Evolutionary conservation across 1,284 basidiomycete species (phyloP).

Genomic region (Abortiporus biennis): DNA sequence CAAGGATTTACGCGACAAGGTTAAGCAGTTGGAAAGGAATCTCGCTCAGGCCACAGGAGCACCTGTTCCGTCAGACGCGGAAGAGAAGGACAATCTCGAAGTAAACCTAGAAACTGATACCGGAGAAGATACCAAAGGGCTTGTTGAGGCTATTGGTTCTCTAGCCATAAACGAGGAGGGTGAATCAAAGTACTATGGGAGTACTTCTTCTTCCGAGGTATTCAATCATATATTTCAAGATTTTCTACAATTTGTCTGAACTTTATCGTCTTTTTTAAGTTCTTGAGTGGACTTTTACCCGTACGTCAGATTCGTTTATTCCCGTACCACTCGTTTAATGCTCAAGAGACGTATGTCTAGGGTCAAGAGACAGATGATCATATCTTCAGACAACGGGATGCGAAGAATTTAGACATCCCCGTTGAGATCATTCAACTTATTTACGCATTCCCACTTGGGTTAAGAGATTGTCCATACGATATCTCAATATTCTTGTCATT

Average conservation of each 20-base stretch:
- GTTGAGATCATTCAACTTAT: slow-evolving; percentile 36
- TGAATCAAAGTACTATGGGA: background rate
- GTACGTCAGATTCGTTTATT: too few species aligned
- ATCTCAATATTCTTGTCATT: slow-evolving; percentile 33
- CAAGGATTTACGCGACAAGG: slow-evolving; percentile 35
- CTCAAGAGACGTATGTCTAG: too few species aligned
- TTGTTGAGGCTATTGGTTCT: background rate
- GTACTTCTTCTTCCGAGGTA: too few species aligned
- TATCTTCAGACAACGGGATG: slow-evolving; percentile 10
- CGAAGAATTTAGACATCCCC: slow-evolving; percentile 30
- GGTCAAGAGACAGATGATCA: slow-evolving; percentile 2
- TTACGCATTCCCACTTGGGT: slow-evolving; percentile 44
- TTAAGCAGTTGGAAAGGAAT: slow-evolving; percentile 52
- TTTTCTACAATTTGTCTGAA: slow-evolving; percentile 6
- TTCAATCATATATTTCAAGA: too few species aligned
- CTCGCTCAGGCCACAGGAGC: too few species aligned
- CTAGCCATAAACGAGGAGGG: background rate
- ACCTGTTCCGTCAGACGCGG: too few species aligned
- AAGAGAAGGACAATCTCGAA: background rate
- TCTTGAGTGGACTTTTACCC: background rate
- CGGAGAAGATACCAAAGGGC: too few species aligned
- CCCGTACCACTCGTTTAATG: too few species aligned
- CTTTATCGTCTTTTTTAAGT: too few species aligned
- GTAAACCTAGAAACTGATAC: too few species aligned
- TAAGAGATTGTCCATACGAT: slow-evolving; percentile 30